Base-by-base conservation (phyloP, 192 early-diverging fungal species). In the Mortierella antarctica region DNA sequence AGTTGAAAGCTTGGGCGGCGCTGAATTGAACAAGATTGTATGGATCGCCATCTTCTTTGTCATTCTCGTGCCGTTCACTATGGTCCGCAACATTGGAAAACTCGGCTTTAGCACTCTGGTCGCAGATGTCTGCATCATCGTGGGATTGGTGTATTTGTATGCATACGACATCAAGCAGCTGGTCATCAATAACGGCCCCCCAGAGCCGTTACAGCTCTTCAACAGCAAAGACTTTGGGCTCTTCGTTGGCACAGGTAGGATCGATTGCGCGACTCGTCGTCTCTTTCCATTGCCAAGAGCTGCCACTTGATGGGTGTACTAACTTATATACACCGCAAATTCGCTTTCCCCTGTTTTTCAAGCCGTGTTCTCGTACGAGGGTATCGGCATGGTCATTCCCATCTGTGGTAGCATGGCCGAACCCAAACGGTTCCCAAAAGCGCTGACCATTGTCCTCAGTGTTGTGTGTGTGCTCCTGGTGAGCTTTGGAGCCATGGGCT, bases 331-430 rank as follows among this genome's bases (percentile, higher is more conserved):
- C 1, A 31, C 31, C 31, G 31, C 31, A 3, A 2, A 31, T 31
- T 31, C 31, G 1, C n/a, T 18, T 58, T 8, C 42, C 20, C 42
- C 20, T 46, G 14, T 1, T 18, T 94, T 93, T 50, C 94, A 93
- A 31, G 95, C 95, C 50, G 94, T 96, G 55, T 98, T 94, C 84
- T 93, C 95, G 12, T 98, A 92, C 82, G 96, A 98, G 87, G 96
- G 96, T 62, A 95, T 96, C 63, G 94, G 95, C 63, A 87, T 93
- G 65, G 92, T 93, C 21, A 90, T 93, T 57, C 92, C 92, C 15
- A 93, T 93, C 60, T 89, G 91, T n/a, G 86, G 89, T 68, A 86
- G 87, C 65, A 97, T 98, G 96, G 92, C 92, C 73, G 75, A 91
- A 12, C 95, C 95, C 40, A 91, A 94, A 55, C 84, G 91, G 65